Conservation (phyloP, 768 basidiomycete species). For the Asterophora lycoperdoides region DNA sequence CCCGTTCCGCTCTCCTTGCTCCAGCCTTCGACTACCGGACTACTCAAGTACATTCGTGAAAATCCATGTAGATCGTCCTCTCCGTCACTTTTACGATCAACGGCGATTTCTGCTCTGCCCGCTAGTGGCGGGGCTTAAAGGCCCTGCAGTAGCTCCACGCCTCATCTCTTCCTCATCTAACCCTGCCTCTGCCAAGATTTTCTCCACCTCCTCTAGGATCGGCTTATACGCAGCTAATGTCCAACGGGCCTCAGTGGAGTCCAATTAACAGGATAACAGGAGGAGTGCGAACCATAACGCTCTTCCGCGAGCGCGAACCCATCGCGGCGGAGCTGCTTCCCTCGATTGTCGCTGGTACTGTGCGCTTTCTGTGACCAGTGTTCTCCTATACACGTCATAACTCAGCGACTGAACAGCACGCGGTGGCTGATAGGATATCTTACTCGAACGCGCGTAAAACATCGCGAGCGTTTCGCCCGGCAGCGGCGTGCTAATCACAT, state of each 20-base stretch:
- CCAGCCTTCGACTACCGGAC: too few species aligned
- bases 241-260: background rate
- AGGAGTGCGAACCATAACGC: slow-evolving; percentile 54
- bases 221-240: slow-evolving; percentile 84
- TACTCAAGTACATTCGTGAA: too few species aligned
- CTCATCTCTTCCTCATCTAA: slow-evolving; percentile 81
- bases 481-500: slow-evolving; percentile 70
- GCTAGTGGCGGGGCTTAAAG: slow-evolving; percentile 24
- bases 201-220: slow-evolving; percentile 75
- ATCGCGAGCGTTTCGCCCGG: slow-evolving; percentile 80
- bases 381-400: slow-evolving; percentile 43
- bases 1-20: too few species aligned
- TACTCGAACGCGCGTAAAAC: slow-evolving; percentile 81
- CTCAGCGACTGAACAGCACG: background rate
- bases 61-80: too few species aligned
- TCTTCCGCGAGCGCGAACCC: slow-evolving; percentile 76
- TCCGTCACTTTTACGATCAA: background rate
- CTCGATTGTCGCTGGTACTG: slow-evolving; percentile 54
- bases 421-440: slow-evolving; percentile 22
- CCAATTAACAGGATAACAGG: background rate
- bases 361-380: slow-evolving; percentile 79
- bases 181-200: slow-evolving; percentile 78
- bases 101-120: slow-evolving; percentile 51
- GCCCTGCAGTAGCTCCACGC: slow-evolving; percentile 45
- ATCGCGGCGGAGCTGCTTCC: slow-evolving; percentile 73